Evolutionary conservation across 1,284 basidiomycete species (phyloP), one percentile per base, ranked within the genome.

Genomic region (Trichosporon asahii): DNA sequence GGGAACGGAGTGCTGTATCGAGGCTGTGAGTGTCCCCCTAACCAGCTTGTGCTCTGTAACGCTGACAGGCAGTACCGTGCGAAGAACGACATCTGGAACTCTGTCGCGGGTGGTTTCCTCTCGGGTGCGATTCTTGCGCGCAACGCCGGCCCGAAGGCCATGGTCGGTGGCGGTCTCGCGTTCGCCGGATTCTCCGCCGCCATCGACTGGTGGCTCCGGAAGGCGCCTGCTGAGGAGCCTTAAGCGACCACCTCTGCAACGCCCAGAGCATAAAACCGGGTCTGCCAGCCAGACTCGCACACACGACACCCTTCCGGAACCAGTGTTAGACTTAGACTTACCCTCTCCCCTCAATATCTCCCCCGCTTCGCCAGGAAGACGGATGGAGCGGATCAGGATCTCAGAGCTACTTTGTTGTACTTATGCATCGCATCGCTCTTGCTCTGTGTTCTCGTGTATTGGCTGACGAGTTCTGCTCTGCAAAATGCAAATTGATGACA

Each of bases 1-100:
- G 18, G 95, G 95, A 33, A 90, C 94, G 15, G 97, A 99, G 84
- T 99, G 96, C 79, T 90, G 94, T 73, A 92, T 98, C 70, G 96
- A 99, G 85, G 93, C 91, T 72, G 95, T 94, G 83, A 84, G 95
- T 90, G n/a, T 33, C 18, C 7, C 4, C 15, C 18, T n/a, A 3
- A 31, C 5, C 14, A 11, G 1, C 53, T 15, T n/a, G n/a, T n/a
- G n/a, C n/a, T n/a, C n/a, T n/a, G n/a, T n/a, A 15, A 33, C 9
- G 65, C 71, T 68, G 49, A 70, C 69, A 1, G 7, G 0, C 70
- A 97, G 94, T 98, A 96, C 83, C 92, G 95, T 68, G 94, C 93
- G n/a, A 94, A 90, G 84, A 95, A 95, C 78, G 95, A 98, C 82
- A 91, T 96, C 76, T 90, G 89, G 67, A 98, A 97, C 80, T 84